These are phyloP conservation scores for Turnera subulata DNA, from an alignment of 345 rosid species.

Conservation along the genomic window DNA sequence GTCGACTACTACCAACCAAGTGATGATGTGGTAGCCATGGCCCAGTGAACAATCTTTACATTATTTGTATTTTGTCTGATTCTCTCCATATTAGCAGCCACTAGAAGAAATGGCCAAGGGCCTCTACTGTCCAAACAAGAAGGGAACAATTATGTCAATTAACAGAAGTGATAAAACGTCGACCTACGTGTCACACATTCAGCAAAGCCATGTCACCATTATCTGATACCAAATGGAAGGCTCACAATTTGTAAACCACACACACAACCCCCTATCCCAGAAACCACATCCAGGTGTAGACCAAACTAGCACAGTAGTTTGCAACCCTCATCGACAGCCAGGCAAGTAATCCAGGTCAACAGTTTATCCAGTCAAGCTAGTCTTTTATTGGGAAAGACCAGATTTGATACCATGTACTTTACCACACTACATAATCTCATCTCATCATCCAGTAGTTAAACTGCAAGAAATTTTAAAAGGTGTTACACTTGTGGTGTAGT, in stretches of 20 bases:
- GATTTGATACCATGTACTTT: background rate
- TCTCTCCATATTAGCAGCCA: no score
- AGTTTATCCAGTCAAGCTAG: background rate
- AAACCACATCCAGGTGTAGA: background rate
- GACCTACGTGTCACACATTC: conserved; percentile 23
- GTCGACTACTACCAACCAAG: no score
- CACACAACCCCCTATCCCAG: conserved; percentile 6
- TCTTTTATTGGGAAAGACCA: background rate
- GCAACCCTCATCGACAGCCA: background rate
- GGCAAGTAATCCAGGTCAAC: background rate
- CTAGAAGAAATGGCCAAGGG: background rate
- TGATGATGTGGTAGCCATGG: no score
- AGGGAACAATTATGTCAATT: conserved; percentile 20
- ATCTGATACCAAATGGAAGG: conserved; percentile 32
- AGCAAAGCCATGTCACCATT: conserved; percentile 22
- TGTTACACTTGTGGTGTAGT: background rate
- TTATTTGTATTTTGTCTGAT: no score
- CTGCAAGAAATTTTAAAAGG: conserved; percentile 19
- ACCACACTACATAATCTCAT: background rate
- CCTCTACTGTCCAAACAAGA: background rate
- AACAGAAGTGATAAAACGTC: conserved; percentile 18
- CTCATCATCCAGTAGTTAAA: background rate
- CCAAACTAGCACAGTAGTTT: background rate
- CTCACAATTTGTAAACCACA: conserved; percentile 8
- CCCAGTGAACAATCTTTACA: no score